Conservation (phyloP, 2,329 filamentous ascomycete species). For the Fusarium sp. region DNA sequence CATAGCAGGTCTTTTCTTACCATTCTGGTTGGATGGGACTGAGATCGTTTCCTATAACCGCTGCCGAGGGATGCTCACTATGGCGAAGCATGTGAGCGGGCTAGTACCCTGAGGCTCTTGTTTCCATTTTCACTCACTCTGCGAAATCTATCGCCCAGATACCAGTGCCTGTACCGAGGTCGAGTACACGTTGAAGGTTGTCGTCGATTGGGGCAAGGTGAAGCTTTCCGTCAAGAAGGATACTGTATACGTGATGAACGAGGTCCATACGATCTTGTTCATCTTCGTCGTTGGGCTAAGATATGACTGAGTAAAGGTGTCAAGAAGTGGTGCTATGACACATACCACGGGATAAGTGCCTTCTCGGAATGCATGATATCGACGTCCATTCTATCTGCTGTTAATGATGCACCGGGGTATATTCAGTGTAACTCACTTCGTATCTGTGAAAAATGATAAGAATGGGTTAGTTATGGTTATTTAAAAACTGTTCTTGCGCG, state of each 20-base stretch:
- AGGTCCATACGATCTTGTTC: constrained; percentile 28
- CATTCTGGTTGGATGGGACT: constrained; percentile 27
- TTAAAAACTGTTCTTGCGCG: rapidly evolving
- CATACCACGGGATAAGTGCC: constrained; percentile 18
- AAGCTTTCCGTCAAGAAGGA: constrained; percentile 17
- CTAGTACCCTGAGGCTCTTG: not conserved
- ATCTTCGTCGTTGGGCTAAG: constrained; percentile 25
- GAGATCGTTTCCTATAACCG: constrained; percentile 20
- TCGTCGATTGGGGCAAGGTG: constrained; percentile 12
- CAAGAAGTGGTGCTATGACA: rapidly evolving
- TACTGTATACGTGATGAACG: constrained; percentile 25
- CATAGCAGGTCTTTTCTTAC: not conserved
- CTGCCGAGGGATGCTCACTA: constrained; percentile 18
- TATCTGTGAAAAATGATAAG: not conserved
- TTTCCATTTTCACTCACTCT: not conserved
- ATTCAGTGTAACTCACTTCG: not conserved
- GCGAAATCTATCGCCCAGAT: constrained; percentile 31
- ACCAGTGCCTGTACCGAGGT: constrained; percentile 27
- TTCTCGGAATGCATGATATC: constrained; percentile 27
- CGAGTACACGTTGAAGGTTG: constrained; percentile 11
- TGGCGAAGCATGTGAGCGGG: not conserved
- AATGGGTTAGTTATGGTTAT: rapidly evolving
- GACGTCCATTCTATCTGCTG: not conserved
- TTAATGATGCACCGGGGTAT: not conserved
- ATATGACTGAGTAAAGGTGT: not conserved